Conservation (phyloP, 192 early-diverging fungal species). For the Umbelopsis ramanniana region DNA sequence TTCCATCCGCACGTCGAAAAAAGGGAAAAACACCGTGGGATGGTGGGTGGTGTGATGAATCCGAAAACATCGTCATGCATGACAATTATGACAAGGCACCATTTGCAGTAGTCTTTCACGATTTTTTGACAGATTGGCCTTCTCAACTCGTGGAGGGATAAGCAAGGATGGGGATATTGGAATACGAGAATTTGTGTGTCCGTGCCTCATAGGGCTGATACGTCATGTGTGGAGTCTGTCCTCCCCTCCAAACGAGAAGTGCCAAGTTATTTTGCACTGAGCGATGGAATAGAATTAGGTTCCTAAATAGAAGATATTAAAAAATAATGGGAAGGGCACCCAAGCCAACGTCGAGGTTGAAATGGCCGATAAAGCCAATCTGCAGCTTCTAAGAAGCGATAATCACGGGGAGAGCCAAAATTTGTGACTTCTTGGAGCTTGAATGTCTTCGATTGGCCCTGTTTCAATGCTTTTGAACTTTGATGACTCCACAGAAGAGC, state of each 20-base stretch:
- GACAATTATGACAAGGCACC: background rate
- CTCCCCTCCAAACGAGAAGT: background rate
- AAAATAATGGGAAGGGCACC: no score
- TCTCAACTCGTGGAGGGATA: constrained; percentile 1
- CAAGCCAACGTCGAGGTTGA: no score
- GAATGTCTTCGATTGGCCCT: constrained; percentile 23
- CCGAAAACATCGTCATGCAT: constrained; percentile 9
- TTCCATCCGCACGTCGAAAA: background rate
- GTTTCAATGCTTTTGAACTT: constrained; percentile 24
- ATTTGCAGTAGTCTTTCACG: constrained; percentile 9
- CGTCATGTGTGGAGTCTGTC: background rate
- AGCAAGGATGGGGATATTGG: background rate
- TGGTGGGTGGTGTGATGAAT: background rate
- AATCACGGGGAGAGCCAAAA: constrained; percentile 19
- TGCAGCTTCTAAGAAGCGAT: background rate
- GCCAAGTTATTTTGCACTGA: no score
- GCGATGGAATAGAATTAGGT: no score
- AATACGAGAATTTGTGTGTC: constrained; percentile 1
- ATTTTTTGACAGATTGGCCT: constrained; percentile 10
- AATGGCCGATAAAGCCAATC: no score
- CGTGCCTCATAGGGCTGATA: constrained; percentile 4
- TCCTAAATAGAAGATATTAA: no score
- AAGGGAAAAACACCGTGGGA: background rate
- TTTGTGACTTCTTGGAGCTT: constrained; percentile 18
- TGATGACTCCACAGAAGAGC: constrained; percentile 25